Evolutionary conservation across 108 stramenopile species (phyloP).

Genomic region (Fragilariopsis cylindrus): DNA sequence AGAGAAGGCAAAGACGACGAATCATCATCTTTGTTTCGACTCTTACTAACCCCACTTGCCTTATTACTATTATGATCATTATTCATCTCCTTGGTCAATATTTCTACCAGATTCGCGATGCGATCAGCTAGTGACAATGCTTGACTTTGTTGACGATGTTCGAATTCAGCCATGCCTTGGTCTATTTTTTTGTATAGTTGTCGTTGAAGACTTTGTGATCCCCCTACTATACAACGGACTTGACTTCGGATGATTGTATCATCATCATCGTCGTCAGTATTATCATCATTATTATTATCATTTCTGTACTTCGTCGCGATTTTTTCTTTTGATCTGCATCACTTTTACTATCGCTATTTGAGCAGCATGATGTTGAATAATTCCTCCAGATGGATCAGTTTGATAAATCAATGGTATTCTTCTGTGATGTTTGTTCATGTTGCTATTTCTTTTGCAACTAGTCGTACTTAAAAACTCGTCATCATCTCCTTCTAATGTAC

Average conservation of each 20-base stretch:
- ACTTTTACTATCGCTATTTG: neutral
- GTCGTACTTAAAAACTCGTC: neutral
- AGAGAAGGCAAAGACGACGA: neutral
- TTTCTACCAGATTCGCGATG: constrained; percentile 13
- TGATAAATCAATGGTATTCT: constrained; percentile 24
- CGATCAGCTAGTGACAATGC: constrained; percentile 12
- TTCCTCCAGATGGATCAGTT: constrained; percentile 51
- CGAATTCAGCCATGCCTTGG: constrained; percentile 8
- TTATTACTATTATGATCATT: constrained; percentile 5
- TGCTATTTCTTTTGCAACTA: neutral
- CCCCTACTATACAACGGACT: constrained; percentile 31
- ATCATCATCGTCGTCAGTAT: neutral
- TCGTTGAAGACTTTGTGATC: constrained; percentile 25
- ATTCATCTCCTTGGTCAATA: constrained; percentile 22
- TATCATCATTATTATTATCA: neutral
- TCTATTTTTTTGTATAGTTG: constrained; percentile 22
- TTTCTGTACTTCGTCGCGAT: neutral
- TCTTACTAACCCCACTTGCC: neutral
- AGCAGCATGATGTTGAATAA: constrained; percentile 12
- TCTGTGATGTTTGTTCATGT: too few relatives aligned
- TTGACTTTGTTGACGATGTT: neutral
- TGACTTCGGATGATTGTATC: neutral
- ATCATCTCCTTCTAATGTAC: neutral
- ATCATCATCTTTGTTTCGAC: neutral
- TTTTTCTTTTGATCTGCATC: neutral